Conservation (phyloP, 2,329 filamentous ascomycete genomes). For the Albophoma yamanashiensis region DNA sequence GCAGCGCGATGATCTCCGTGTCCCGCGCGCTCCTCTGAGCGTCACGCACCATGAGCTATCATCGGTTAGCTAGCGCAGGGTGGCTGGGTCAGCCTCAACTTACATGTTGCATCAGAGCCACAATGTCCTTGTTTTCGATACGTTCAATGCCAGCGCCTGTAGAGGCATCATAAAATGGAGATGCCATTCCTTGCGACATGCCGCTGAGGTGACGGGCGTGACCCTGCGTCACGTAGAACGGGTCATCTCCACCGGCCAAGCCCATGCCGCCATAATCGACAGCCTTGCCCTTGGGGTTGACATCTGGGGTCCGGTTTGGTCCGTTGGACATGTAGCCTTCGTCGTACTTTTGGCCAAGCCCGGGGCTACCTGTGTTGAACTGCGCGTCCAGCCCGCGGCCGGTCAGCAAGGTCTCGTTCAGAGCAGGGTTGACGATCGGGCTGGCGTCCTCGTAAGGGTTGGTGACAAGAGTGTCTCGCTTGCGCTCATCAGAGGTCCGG, state of each 20-base stretch:
- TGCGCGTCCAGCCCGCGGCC: constrained; percentile 27
- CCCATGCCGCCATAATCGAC: constrained; percentile 40
- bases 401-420: constrained; percentile 38
- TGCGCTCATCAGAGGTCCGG: constrained; percentile 49
- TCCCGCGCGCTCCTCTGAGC: constrained; percentile 92
- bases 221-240: constrained; percentile 49
- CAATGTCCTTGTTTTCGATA: constrained; percentile 93
- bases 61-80: constrained; percentile 12
- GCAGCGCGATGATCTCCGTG: constrained; percentile 88
- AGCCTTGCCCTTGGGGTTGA: constrained; percentile 45
- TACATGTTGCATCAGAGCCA: constrained; percentile 93
- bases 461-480: constrained; percentile 55
- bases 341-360: constrained; percentile 54
- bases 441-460: constrained; percentile 58
- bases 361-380: constrained; percentile 44
- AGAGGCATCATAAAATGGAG: constrained; percentile 81
- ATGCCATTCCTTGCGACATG: constrained; percentile 83
- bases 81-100: constrained; percentile 19
- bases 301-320: constrained; percentile 43
- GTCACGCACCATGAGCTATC: constrained; percentile 81
- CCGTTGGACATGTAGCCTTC: constrained; percentile 86
- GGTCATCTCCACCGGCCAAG: constrained; percentile 44
- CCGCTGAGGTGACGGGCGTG: constrained; percentile 67
- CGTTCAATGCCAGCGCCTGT: constrained; percentile 81
- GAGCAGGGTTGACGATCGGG: constrained; percentile 45